phyloP scores from a whole-genome alignment of 345 rosid genomes.

The Arabis hirsuta region DNA sequence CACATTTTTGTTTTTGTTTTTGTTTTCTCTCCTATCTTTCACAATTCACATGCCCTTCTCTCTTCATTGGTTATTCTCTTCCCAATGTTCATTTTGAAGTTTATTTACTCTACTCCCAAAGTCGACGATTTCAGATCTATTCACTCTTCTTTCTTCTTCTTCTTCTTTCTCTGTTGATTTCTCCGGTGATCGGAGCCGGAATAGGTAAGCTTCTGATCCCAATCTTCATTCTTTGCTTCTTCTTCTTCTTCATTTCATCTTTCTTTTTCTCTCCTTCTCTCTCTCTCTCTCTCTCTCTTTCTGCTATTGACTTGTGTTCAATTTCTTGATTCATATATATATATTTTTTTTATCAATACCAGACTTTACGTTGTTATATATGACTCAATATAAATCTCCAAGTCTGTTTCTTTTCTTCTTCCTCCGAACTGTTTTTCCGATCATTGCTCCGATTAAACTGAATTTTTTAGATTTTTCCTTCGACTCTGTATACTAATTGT shows the following conservation, averaged over 20 bases:
- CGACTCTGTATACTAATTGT: not conserved
- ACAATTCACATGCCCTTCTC: constrained; percentile 56
- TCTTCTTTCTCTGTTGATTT: constrained; percentile 23
- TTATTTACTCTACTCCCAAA: constrained; percentile 49
- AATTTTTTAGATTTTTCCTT: not conserved
- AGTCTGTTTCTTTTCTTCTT: not conserved
- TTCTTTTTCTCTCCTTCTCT: constrained; percentile 1
- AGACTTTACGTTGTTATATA: not conserved
- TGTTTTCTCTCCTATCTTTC: constrained; percentile 40
- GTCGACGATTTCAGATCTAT: constrained; percentile 54
- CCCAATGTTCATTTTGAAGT: constrained; percentile 47
- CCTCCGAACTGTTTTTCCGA: not conserved
- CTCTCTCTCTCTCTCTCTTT: constrained; percentile 15
- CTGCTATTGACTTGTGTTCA: not conserved
- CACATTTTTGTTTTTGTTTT: constrained; percentile 1
- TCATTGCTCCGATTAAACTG: not conserved
- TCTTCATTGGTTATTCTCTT: constrained; percentile 31
- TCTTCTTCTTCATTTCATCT: constrained; percentile 11
- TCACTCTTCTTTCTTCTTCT: constrained; percentile 38
- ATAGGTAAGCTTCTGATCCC: constrained; percentile 42
- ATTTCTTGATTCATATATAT: not conserved
- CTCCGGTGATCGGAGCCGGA: constrained; percentile 32
- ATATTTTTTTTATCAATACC: too few species aligned
- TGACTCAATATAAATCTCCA: not conserved
- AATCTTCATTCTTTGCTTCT: not conserved